These are phyloP conservation scores for Epichloe elymi DNA, from an alignment of 2,329 filamentous ascomycete genomes.

Conservation along the genomic window DNA sequence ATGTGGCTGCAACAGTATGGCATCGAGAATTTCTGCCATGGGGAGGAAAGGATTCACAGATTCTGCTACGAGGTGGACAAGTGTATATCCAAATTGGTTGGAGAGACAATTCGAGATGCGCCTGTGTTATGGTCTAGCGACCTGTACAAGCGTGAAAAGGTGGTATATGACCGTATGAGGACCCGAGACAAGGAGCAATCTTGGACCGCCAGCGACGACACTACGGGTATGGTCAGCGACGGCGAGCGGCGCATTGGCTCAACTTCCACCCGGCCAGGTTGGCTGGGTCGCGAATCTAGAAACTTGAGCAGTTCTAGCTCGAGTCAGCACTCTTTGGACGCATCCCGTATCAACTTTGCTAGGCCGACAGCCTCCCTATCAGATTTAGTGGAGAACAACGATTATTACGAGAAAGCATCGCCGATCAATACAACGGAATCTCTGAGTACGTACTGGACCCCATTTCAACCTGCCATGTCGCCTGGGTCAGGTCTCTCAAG, in stretches of 20 bases:
- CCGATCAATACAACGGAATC: conserved; percentile 63
- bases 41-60: conserved; percentile 87
- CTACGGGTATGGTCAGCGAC: conserved; percentile 42
- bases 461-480: conserved; percentile 58
- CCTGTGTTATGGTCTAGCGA: conserved; percentile 89
- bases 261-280: conserved; percentile 32
- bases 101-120: conserved; percentile 69
- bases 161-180: conserved; percentile 37
- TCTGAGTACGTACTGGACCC: conserved; percentile 77
- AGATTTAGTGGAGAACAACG: conserved; percentile 56
- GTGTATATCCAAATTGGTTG: conserved; percentile 74
- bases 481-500: conserved; percentile 46
- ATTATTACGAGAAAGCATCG: conserved; percentile 57
- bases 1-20: conserved; percentile 71
- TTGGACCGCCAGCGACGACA: conserved; percentile 33
- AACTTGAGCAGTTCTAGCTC: conserved; percentile 40
- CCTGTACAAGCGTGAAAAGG: conserved; percentile 67
- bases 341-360: conserved; percentile 48
- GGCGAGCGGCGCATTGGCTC: conserved; percentile 34
- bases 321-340: conserved; percentile 59
- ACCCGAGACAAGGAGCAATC: conserved; percentile 32
- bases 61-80: conserved; percentile 84
- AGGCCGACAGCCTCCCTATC: conserved; percentile 45
- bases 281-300: conserved; percentile 39
- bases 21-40: conserved; percentile 87